These are phyloP conservation scores for Hypholoma fasciculare DNA, from an alignment of 768 basidiomycete genomes.

Conservation along the genomic window DNA sequence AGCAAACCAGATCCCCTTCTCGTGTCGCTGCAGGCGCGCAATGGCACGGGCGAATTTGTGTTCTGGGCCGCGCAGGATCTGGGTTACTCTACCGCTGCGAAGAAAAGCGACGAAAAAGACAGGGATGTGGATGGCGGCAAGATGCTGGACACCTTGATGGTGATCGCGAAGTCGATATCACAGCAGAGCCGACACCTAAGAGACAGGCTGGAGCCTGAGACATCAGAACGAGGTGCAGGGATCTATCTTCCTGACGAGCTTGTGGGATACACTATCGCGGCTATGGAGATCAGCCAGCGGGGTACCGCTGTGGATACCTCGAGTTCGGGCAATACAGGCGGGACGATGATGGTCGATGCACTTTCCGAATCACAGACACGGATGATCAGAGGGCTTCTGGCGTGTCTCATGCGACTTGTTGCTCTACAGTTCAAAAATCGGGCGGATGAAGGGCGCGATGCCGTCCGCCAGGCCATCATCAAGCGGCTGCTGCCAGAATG, in stretches of 20 bases:
- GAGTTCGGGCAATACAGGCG: slow-evolving; percentile 8
- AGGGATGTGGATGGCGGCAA: slow-evolving; percentile 58
- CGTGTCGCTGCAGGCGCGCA: slow-evolving; percentile 73
- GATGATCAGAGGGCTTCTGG: slow-evolving; percentile 76
- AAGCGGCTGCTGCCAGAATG: slow-evolving; percentile 90
- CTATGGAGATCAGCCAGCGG: slow-evolving; percentile 79
- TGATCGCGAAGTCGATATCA: slow-evolving; percentile 74
- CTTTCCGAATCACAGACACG: slow-evolving; percentile 75
- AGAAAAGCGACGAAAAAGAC: slow-evolving; percentile 51
- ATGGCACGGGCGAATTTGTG: slow-evolving; percentile 84
- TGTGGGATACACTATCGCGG: slow-evolving; percentile 82
- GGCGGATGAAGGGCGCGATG: slow-evolving; percentile 74
- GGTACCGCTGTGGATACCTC: slow-evolving; percentile 49
- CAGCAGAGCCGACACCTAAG: slow-evolving; percentile 84
- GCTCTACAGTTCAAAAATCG: slow-evolving; percentile 68
- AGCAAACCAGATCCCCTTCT: slow-evolving; percentile 73
- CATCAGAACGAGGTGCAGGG: slow-evolving; percentile 75
- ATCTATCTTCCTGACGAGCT: slow-evolving; percentile 93
- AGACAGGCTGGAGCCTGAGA: slow-evolving; percentile 71
- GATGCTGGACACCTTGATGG: slow-evolving; percentile 88
- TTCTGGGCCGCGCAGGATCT: slow-evolving; percentile 87
- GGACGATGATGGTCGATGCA: slow-evolving; percentile 62
- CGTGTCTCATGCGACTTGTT: slow-evolving; percentile 66
- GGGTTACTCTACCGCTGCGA: slow-evolving; percentile 58
- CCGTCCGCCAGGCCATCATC: slow-evolving; percentile 81